Base-by-base conservation (phyloP, 768 basidiomycete species). In the Suillus ampliporus region DNA sequence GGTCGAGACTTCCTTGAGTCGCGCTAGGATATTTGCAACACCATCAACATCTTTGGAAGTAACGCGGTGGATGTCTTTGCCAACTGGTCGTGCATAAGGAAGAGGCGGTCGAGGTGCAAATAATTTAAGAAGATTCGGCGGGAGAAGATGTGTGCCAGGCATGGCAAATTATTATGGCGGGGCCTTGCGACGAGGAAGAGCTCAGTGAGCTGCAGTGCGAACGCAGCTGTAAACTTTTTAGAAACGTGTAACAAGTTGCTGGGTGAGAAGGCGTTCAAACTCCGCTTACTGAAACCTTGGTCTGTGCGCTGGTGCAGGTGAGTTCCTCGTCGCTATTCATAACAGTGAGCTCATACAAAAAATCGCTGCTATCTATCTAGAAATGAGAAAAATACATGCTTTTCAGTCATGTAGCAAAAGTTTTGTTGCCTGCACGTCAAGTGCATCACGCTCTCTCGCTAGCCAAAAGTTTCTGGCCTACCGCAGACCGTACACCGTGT, bases 111-210 rank as follows among this genome's bases (percentile, higher is more conserved):
- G 88, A 5, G 97, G 95, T 0, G 94, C 90, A 75, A 99, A 99
- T 67, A 99, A 90, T 75, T 97, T 95, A 76, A 99, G 89, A 58
- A 99, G 86, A 78, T 98, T 97, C 4, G 95, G 95, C 4, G 97
- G 97, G 26, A 99, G 85, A 26, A 96, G 83, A 78, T 96, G 93
- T 4, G 94, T 95, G 53, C 91, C 91, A 11, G 82, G 83, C 82
- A 83, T 83, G 64, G 54, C 53, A 43, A 44, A 54, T 17, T 44
- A n/a, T n/a, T 38, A 38, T 11, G 37, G 38, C 23, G 23, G 37
- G 9, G 23, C 37, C 54, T 56, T 26, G 37, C 15, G 63, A 38
- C 28, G 61, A 41, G 10, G 60, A 31, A 26, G 48, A 17, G 26
- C 26, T 50, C 26, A 50, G 17, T 31, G 28, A 50, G 17, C 50